Percentiles rank a stretch among this genome's conserved stretches.
These are phyloP conservation scores for Raffaelea arxii DNA, from an alignment of 2,329 filamentous ascomycete genomes.

Conservation along the genomic window DNA sequence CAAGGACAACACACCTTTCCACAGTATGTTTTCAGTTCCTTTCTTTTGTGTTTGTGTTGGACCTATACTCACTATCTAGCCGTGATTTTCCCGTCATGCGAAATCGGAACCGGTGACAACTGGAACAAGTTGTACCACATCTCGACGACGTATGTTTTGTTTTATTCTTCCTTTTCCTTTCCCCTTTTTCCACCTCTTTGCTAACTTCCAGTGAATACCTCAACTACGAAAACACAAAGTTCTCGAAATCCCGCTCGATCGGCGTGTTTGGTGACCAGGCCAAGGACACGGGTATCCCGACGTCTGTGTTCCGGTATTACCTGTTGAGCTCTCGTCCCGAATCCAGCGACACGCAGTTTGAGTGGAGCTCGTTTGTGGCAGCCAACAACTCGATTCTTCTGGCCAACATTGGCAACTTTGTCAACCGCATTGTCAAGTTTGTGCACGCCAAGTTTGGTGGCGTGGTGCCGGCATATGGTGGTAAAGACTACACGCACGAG, in stretches of 20 bases:
- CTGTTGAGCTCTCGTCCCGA: slow-evolving; percentile 79
- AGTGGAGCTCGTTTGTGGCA: slow-evolving; percentile 54
- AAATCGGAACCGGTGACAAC: slow-evolving; percentile 72
- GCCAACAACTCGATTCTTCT: slow-evolving; percentile 85
- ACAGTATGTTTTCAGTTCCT: slow-evolving; percentile 32
- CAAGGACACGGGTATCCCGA: slow-evolving; percentile 71
- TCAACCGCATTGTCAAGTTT: slow-evolving; percentile 66
- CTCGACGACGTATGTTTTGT: slow-evolving; percentile 51
- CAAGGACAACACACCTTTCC: slow-evolving; percentile 76
- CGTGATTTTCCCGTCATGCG: slow-evolving; percentile 81
- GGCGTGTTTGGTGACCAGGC: slow-evolving; percentile 90
- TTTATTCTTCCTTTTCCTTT: background rate
- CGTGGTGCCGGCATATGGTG: slow-evolving; percentile 52
- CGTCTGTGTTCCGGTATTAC: slow-evolving; percentile 92
- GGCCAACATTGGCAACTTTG: slow-evolving; percentile 65
- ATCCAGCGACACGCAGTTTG: slow-evolving; percentile 62
- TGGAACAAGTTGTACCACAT: slow-evolving; percentile 89
- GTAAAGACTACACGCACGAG: slow-evolving; percentile 41
- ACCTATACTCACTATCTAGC: slow-evolving; percentile 18
- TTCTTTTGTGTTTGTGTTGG: background rate
- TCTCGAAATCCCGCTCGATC: slow-evolving; percentile 81
- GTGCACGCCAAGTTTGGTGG: slow-evolving; percentile 66
- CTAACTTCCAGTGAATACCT: slow-evolving; percentile 53
- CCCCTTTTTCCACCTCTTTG: too few relatives aligned
- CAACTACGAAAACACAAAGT: slow-evolving; percentile 84